A percentile compares a stretch with the other conserved stretches of the same genome.
phyloP scores from a whole-genome alignment of 768 basidiomycete genomes.

The Leucosporidium scottii region DNA sequence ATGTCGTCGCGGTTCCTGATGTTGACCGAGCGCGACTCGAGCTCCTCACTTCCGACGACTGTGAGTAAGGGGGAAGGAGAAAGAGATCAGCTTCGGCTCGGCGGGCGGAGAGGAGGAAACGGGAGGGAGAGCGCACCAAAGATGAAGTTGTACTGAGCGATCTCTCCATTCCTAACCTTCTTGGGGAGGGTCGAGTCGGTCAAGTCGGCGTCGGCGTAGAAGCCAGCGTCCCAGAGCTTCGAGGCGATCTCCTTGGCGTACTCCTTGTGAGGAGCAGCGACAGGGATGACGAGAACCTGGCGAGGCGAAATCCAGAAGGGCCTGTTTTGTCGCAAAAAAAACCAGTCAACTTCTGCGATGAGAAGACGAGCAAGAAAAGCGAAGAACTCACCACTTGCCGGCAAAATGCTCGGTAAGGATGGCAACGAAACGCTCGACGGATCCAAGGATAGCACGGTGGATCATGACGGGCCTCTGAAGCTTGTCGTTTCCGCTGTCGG shows the following conservation, averaged over 20 bases:
- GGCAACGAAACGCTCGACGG: constrained; percentile 89
- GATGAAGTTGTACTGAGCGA: constrained; percentile 97
- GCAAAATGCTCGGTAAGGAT: constrained; percentile 96
- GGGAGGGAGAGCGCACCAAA: constrained; percentile 55
- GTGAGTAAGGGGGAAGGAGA: constrained; percentile 5
- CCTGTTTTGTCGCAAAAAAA: constrained; percentile 56
- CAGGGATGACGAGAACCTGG: constrained; percentile 88
- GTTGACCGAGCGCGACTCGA: constrained; percentile 79
- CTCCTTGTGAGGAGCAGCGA: constrained; percentile 72
- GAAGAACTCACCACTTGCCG: constrained; percentile 74
- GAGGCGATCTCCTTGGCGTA: constrained; percentile 78
- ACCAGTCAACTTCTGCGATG: not conserved
- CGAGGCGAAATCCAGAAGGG: constrained; percentile 99
- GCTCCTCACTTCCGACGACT: constrained; percentile 95
- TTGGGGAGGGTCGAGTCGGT: constrained; percentile 86
- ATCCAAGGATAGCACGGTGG: constrained; percentile 91
- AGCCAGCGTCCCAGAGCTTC: constrained; percentile 58
- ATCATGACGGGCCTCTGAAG: constrained; percentile 80
- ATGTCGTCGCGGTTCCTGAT: constrained; percentile 91
- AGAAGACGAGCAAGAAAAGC: not conserved
- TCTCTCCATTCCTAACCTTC: constrained; percentile 95
- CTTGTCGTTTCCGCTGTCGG: constrained; percentile 43
- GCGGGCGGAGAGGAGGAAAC: not conserved
- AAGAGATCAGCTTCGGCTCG: not conserved
- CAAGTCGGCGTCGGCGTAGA: constrained; percentile 89